These are phyloP conservation scores for Takakia lepidozioides DNA, from an alignment of 225 moss, liverwort and hornwort genomes.

Conservation along the genomic window DNA sequence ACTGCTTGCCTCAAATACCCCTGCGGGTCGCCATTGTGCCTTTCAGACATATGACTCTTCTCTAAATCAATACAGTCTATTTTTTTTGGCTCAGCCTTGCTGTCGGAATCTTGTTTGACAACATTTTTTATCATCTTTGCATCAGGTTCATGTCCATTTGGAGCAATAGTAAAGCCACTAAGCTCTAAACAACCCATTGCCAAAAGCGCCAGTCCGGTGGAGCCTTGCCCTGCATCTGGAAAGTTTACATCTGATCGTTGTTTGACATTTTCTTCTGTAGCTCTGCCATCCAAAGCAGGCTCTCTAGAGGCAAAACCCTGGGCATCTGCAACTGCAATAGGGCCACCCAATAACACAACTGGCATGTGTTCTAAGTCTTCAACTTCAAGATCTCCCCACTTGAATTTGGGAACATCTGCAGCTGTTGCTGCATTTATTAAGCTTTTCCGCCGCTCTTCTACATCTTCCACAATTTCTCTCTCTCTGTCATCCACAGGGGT, in stretches of 20 bases:
- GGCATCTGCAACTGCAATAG: too few species aligned
- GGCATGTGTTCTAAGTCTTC: conserved; percentile 21
- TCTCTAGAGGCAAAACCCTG: too few species aligned
- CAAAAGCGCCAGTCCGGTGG: conserved; percentile 25
- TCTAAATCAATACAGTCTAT: too few species aligned
- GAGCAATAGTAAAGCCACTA: conserved; percentile 10
- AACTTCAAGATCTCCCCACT: conserved; percentile 18
- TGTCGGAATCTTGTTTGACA: conserved; percentile 7
- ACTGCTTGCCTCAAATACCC: too few species aligned
- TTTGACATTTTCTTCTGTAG: too few species aligned
- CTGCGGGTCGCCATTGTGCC: too few species aligned
- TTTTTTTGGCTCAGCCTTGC: too few species aligned
- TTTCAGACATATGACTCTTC: too few species aligned
- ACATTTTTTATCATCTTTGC: conserved; percentile 8
- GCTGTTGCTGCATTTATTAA: conserved; percentile 21
- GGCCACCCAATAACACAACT: too few species aligned
- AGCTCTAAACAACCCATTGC: conserved; percentile 19
- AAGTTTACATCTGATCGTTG: too few species aligned
- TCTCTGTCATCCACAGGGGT: too few species aligned
- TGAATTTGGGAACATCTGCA: conserved; percentile 24
- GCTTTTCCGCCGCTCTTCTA: conserved; percentile 19
- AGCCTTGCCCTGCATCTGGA: conserved; percentile 10
- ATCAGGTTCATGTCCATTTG: conserved; percentile 3
- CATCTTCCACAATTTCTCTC: conserved; percentile 12
- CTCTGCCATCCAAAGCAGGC: too few species aligned